Percentiles rank a stretch among this genome's conserved stretches.
Conservation (phyloP, 352 stramenopile species). For the Phytophthora pistaciae region DNA sequence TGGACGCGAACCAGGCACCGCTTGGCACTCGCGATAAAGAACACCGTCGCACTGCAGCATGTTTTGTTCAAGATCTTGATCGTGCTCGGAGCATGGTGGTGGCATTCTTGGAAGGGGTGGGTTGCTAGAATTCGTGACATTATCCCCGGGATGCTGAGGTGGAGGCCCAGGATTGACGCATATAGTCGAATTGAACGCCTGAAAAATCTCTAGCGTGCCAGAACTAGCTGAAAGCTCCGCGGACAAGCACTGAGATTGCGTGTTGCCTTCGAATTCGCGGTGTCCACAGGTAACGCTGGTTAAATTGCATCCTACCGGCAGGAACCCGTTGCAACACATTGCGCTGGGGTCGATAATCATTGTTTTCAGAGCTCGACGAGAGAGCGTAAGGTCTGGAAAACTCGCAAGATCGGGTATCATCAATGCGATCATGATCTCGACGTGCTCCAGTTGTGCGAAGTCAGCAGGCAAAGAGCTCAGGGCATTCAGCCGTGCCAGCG, state of each 20-base stretch:
- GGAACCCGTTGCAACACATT: constrained; percentile 46
- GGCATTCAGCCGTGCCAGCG: constrained; percentile 23
- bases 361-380: constrained; percentile 7
- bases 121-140: background rate
- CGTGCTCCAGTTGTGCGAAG: constrained; percentile 26
- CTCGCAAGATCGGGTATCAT: constrained; percentile 17
- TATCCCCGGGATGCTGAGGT: background rate
- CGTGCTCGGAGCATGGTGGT: background rate
- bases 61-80: constrained; percentile 15
- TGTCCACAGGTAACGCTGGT: constrained; percentile 20
- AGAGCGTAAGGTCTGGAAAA: constrained; percentile 35
- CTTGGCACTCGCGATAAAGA: constrained; percentile 41
- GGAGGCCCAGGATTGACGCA: constrained; percentile 4
- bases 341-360: constrained; percentile 24
- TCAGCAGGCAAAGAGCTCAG: constrained; percentile 24
- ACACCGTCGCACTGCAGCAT: constrained; percentile 23
- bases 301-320: constrained; percentile 37
- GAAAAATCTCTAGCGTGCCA: constrained; percentile 22
- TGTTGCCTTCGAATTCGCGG: background rate
- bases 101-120: background rate
- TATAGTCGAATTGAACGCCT: constrained; percentile 24
- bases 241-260: constrained; percentile 2
- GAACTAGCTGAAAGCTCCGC: constrained; percentile 8
- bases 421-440: constrained; percentile 36
- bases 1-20: background rate